Evolutionary conservation across 1,284 basidiomycete species (phyloP).

Genomic region (Tilletia horrida): DNA sequence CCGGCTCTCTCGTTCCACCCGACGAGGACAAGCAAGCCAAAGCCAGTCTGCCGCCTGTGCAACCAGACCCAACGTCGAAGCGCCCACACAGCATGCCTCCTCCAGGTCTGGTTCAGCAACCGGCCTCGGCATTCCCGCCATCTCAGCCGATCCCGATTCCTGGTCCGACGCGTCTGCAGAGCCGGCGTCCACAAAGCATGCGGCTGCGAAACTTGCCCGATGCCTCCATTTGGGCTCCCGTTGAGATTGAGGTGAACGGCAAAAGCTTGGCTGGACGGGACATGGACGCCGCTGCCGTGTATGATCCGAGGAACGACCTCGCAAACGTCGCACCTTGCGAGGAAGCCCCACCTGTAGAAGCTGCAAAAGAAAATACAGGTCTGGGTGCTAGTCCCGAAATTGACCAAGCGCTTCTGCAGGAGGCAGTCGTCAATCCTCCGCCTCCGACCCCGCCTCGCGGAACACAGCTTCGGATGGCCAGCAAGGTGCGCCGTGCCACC

Average conservation of each 20-base stretch:
- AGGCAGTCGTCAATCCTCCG: neutral
- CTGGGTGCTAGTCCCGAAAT: too few relatives aligned
- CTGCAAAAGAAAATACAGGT: too few relatives aligned
- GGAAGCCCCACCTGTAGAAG: too few relatives aligned
- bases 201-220: constrained; percentile 14
- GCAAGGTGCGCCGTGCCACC: neutral
- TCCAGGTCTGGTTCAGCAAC: constrained; percentile 2
- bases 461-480: neutral
- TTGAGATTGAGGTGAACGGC: constrained; percentile 20
- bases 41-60: neutral
- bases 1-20: neutral
- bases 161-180: constrained; percentile 13
- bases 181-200: constrained; percentile 12
- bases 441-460: constrained; percentile 4
- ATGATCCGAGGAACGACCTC: constrained; percentile 7
- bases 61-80: neutral
- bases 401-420: neutral
- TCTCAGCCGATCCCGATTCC: neutral
- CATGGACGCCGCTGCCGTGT: constrained; percentile 17
- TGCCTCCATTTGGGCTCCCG: constrained; percentile 17
- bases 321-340: too few relatives aligned
- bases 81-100: constrained; percentile 2
- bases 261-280: constrained; percentile 12
- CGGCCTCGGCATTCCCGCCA: neutral
- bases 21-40: neutral